Evolutionary conservation across 768 basidiomycete species (phyloP), one percentile per base, ranked within the genome.

Genomic region (Lentinula detonsa): DNA sequence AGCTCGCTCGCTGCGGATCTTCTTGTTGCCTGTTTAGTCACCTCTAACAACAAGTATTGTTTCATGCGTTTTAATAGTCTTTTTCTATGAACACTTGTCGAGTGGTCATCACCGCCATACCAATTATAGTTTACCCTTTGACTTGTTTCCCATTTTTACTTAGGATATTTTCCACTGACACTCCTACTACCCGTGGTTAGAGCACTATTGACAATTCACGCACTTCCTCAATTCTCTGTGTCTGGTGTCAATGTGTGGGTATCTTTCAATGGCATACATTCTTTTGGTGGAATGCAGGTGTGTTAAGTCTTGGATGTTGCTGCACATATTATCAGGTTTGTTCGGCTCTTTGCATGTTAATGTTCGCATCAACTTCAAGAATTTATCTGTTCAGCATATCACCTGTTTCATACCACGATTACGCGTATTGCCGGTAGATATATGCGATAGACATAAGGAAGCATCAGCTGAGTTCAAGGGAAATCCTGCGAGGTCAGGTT

Each of bases 51-150:
- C 43, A 43, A 55, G 49, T 48, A 43, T 28, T 45, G 33, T 40
- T 49, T 60, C 28, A 50, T 43, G 13, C 49, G 43, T 15, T 35
- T 21, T 43, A 56, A 56, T 56, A 43, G 53, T 55, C 23, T 51
- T 35, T 18, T 61, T 61, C 51, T 60, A 54, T 57, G 62, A 35
- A 57, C 46, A 54, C n/a, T 63, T 57, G 57, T 56, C 28, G 37
- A 31, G 46, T 21, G 21, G 33, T 42, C n/a, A 34, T 37, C 40
- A 51, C 33, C 40, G 51, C 31, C 39, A 51, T 37, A 61, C 34
- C 52, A 46, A 42, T 53, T 43, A 16, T 23, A 15, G 9, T 56
- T 56, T 56, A 42, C 18, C 7, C 23, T 42, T 43, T 56, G 55
- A 48, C 16, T 48, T 48, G 46, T 48, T 7, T 56, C 23, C 11